Percentiles rank a stretch among this genome's conserved stretches.
These are phyloP conservation scores for Saccharomycopsis microspora DNA, from an alignment of 805 yeast species.

Conservation along the genomic window DNA sequence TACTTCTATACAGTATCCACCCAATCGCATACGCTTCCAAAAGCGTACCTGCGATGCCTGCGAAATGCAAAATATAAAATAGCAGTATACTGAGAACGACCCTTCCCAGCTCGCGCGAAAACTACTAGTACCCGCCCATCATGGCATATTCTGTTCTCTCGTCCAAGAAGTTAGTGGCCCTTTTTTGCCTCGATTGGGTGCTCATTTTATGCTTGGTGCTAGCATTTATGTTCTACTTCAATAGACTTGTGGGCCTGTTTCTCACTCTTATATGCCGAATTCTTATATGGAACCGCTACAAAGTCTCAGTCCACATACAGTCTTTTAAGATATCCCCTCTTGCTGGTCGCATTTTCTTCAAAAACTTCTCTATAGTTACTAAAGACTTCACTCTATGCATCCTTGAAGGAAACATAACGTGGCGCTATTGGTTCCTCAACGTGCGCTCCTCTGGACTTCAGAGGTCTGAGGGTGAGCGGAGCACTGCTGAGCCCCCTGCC, in stretches of 20 bases:
- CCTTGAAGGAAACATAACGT: slow-evolving; percentile 64
- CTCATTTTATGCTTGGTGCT: slow-evolving; percentile 50
- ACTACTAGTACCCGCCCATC: too few relatives aligned
- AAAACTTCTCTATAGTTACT: slow-evolving; percentile 64
- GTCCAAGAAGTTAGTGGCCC: slow-evolving; percentile 20
- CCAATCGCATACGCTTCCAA: too few relatives aligned
- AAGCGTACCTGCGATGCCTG: too few relatives aligned
- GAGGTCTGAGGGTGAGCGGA: slow-evolving; percentile 7
- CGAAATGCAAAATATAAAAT: too few relatives aligned
- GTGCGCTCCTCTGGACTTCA: slow-evolving; percentile 23
- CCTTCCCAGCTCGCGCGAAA: too few relatives aligned
- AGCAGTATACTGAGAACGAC: too few relatives aligned
- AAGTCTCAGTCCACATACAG: slow-evolving; percentile 53
- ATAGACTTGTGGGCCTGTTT: slow-evolving; percentile 54
- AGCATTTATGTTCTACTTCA: slow-evolving; percentile 63
- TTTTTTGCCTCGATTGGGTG: slow-evolving; percentile 77
- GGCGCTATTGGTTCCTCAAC: slow-evolving; percentile 78
- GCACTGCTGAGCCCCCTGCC: slow-evolving; percentile 11
- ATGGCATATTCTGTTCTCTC: slow-evolving; percentile 1
- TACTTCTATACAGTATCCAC: too few relatives aligned
- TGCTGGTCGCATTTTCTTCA: slow-evolving; percentile 75
- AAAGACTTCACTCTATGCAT: slow-evolving; percentile 61
- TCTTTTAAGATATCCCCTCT: slow-evolving; percentile 66
- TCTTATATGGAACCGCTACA: slow-evolving; percentile 51
- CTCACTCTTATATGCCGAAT: slow-evolving; percentile 41